phyloP scores from a whole-genome alignment of 2,329 filamentous ascomycete species.

The Aureobasidium sp. region DNA sequence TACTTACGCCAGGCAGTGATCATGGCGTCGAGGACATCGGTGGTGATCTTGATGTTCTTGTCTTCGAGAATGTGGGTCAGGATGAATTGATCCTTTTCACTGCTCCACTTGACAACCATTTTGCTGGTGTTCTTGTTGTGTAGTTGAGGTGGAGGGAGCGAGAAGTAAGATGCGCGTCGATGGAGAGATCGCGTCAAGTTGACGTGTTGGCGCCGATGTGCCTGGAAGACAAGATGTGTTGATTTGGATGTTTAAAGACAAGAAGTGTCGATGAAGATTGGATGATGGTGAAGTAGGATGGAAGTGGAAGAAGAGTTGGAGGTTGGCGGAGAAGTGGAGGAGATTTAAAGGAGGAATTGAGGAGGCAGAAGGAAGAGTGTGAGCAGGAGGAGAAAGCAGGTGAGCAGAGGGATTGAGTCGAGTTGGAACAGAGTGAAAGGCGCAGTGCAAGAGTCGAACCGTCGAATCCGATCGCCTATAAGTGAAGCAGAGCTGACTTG shows the following conservation, averaged over 20 bases:
- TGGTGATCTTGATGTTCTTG: constrained; percentile 4
- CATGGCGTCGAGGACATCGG: neutral
- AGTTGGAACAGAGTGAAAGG: neutral
- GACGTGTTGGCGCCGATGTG: neutral
- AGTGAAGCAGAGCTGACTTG: neutral
- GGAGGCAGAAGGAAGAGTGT: neutral
- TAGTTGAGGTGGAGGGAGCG: neutral
- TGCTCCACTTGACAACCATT: constrained; percentile 17
- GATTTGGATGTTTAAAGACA: neutral
- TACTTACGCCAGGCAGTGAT: constrained; percentile 16
- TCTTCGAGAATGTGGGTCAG: constrained; percentile 10
- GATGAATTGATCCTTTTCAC: constrained; percentile 15
- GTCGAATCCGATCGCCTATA: neutral
- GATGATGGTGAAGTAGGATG: neutral
- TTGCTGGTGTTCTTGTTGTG: neutral
- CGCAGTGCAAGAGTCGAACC: neutral
- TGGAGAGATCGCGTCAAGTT: neutral
- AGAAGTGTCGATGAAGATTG: neutral
- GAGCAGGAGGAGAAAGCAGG: neutral
- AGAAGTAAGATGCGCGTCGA: neutral
- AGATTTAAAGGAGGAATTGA: neutral
- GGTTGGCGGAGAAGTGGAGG: neutral
- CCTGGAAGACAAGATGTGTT: neutral
- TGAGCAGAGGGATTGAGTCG: neutral
- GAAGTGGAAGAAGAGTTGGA: neutral